These are phyloP conservation scores for Plantago coronopus DNA, from an alignment of 305 asterid genomes.

Conservation along the genomic window DNA sequence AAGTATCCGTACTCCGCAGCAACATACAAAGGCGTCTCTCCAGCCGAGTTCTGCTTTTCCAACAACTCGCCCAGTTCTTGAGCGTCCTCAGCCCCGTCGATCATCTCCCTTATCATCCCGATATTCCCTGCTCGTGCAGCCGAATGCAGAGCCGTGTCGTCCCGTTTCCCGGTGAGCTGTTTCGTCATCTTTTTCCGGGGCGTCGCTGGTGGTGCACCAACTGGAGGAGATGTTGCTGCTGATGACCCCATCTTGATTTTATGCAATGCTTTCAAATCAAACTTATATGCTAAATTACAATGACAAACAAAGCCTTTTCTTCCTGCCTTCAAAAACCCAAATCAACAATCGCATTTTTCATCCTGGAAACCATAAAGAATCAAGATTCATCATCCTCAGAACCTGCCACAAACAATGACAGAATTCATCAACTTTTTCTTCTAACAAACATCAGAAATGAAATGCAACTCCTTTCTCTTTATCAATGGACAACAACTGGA, in stretches of 20 bases:
- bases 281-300: neutral
- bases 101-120: constrained; percentile 29
- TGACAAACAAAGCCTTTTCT: neutral
- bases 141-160: constrained; percentile 55
- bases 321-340: constrained; percentile 6
- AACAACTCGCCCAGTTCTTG: constrained; percentile 39
- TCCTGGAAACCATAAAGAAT: constrained; percentile 14
- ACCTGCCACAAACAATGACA: constrained; percentile 20
- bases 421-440: neutral
- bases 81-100: constrained; percentile 23
- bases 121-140: constrained; percentile 62
- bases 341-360: neutral
- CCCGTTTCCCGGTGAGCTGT: constrained; percentile 70
- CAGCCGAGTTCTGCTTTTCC: constrained; percentile 57
- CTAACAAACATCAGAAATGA: neutral
- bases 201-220: constrained; percentile 28
- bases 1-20: constrained; percentile 74
- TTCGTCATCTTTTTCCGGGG: constrained; percentile 60
- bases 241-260: constrained; percentile 24
- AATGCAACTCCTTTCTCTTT: constrained; percentile 13
- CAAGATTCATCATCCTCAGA: constrained; percentile 1
- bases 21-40: constrained; percentile 66
- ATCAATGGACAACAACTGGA: constrained; percentile 35
- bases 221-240: neutral
- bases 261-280: neutral